A percentile compares a stretch with the other conserved stretches of the same genome.
Conservation (phyloP, 2,329 filamentous ascomycete species). For the Calonectria honghensis region DNA sequence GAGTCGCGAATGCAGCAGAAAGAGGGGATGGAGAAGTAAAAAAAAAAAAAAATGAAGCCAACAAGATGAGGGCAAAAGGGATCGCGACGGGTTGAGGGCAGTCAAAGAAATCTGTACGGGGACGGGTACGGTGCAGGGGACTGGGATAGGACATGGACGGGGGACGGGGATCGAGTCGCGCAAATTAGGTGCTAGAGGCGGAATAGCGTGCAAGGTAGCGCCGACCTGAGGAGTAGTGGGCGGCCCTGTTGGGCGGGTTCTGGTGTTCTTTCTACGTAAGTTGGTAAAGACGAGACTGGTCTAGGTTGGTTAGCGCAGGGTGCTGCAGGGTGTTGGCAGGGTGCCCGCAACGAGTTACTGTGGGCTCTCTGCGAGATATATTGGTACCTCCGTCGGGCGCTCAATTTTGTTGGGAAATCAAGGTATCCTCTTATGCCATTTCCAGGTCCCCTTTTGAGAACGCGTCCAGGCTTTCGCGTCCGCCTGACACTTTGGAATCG, state of each 20-base stretch:
- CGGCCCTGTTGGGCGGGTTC: slow-evolving; percentile 52
- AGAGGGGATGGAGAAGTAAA: slow-evolving; percentile 43
- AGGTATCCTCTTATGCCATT: slow-evolving; percentile 45
- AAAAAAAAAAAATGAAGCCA: slow-evolving; percentile 39
- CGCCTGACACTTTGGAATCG: slow-evolving; percentile 42
- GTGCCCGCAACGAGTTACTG: slow-evolving; percentile 29
- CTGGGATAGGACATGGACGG: slow-evolving; percentile 21
- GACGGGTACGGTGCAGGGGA: slow-evolving; percentile 30
- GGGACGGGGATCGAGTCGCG: slow-evolving; percentile 54
- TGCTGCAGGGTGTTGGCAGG: slow-evolving; percentile 32
- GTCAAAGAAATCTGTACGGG: slow-evolving; percentile 49
- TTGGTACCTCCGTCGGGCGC: slow-evolving; percentile 39
- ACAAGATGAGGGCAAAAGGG: slow-evolving; percentile 50
- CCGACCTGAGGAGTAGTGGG: slow-evolving; percentile 49
- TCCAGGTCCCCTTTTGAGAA: slow-evolving; percentile 48
- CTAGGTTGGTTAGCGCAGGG: slow-evolving; percentile 43
- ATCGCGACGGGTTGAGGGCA: slow-evolving; percentile 52
- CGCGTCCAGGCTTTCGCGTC: slow-evolving; percentile 37
- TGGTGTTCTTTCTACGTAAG: slow-evolving; percentile 31
- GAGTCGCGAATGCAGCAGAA: slow-evolving; percentile 36
- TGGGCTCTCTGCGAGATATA: slow-evolving; percentile 55
- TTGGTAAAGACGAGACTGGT: slow-evolving; percentile 36
- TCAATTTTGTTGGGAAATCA: rapidly evolving
- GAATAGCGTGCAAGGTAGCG: slow-evolving; percentile 50
- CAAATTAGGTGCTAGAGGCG: slow-evolving; percentile 55